Evolutionary conservation across 1,284 basidiomycete species (phyloP).

Genomic region (Cryptococcus depauperatus): DNA sequence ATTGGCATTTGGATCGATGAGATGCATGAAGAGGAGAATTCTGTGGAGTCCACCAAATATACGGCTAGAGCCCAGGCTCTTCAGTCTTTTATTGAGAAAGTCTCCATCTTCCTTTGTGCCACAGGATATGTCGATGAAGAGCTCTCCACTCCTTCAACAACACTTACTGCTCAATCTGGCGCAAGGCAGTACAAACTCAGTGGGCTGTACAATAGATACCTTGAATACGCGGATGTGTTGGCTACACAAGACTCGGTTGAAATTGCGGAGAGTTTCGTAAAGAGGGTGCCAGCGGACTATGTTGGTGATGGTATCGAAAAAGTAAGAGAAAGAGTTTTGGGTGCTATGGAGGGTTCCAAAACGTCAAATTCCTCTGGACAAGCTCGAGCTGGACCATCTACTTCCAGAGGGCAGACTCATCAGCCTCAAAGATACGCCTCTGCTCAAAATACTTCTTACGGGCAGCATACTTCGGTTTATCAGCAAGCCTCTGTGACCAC

Average conservation of each 20-base stretch:
- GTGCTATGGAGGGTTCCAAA: constrained; percentile 22
- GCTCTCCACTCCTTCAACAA: constrained; percentile 49
- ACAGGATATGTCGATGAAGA: constrained; percentile 81
- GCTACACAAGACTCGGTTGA: constrained; percentile 81
- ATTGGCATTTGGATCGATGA: constrained; percentile 91
- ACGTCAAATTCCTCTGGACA: constrained; percentile 4
- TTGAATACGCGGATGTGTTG: constrained; percentile 89
- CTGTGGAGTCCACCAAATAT: constrained; percentile 53
- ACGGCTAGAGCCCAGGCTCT: constrained; percentile 80
- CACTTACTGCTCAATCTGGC: constrained; percentile 49
- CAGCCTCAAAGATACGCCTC: too few relatives aligned
- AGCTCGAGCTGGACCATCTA: constrained; percentile 7
- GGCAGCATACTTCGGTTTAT: not conserved
- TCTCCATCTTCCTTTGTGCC: constrained; percentile 85
- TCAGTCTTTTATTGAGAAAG: constrained; percentile 94
- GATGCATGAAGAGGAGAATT: constrained; percentile 72
- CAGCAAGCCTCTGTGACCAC: constrained; percentile 13
- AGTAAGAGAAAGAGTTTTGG: constrained; percentile 51
- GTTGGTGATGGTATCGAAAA: constrained; percentile 54
- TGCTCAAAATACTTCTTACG: not conserved
- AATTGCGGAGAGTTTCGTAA: constrained; percentile 72
- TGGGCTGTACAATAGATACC: constrained; percentile 81
- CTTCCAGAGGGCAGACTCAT: not conserved
- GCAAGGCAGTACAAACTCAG: constrained; percentile 74
- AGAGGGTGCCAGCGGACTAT: constrained; percentile 73